A percentile compares a stretch with the other conserved stretches of the same genome.
Conservation (phyloP, 306 rosid genomes). For the Cyclanthera cordifolia region DNA sequence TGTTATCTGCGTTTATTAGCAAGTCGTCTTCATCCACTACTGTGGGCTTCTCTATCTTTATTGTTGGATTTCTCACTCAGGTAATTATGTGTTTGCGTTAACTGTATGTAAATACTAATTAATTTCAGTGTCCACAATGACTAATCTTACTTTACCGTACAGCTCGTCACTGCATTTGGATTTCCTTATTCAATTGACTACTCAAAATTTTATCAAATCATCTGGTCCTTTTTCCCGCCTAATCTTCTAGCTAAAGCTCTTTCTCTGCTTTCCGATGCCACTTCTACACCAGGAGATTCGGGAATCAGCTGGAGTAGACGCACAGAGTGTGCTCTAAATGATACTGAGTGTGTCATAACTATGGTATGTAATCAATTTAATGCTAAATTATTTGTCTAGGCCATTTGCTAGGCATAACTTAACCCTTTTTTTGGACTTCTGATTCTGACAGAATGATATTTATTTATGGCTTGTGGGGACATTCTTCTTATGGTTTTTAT, state of each 20-base stretch:
- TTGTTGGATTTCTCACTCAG: constrained; percentile 71
- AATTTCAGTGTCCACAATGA: constrained; percentile 7
- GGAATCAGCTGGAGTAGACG: constrained; percentile 77
- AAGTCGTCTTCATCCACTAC: constrained; percentile 78
- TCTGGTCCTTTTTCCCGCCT: constrained; percentile 84
- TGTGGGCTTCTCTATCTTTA: constrained; percentile 48
- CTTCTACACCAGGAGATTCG: constrained; percentile 33
- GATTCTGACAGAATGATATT: constrained; percentile 50
- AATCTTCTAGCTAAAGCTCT: constrained; percentile 67
- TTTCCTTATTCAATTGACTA: constrained; percentile 29
- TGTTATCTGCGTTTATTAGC: constrained; percentile 69
- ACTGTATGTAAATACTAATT: constrained; percentile 7
- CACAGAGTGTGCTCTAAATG: constrained; percentile 32
- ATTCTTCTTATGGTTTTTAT: constrained; percentile 61
- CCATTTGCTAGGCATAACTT: background rate
- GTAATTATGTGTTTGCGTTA: constrained; percentile 31
- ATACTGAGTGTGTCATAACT: constrained; percentile 41
- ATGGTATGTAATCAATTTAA: constrained; percentile 38
- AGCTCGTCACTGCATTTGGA: constrained; percentile 43
- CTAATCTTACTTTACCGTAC: constrained; percentile 21
- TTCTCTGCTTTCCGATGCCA: constrained; percentile 40
- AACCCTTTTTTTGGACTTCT: constrained; percentile 12
- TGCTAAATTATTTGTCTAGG: background rate
- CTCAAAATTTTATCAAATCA: constrained; percentile 13
- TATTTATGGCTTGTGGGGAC: constrained; percentile 56